These are phyloP conservation scores for Avicennia marina DNA, from an alignment of 257 asterid species.

Conservation along the genomic window DNA sequence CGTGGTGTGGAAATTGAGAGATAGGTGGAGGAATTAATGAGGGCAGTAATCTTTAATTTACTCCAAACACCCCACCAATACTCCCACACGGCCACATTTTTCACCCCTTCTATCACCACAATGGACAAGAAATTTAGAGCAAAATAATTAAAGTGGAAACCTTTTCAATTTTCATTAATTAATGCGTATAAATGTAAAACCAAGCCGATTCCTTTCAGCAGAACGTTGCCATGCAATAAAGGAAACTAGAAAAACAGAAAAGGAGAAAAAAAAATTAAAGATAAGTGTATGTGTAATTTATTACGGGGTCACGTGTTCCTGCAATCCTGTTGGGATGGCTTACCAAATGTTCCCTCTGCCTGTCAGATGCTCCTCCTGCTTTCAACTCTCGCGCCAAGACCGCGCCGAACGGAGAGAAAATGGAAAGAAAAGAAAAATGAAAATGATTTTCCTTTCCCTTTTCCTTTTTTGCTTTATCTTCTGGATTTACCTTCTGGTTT, in stretches of 20 bases:
- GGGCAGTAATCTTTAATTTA: slow-evolving; percentile 37
- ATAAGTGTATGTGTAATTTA: background rate
- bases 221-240: too few species aligned
- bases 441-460: too few species aligned
- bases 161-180: slow-evolving; percentile 7
- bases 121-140: slow-evolving; percentile 3
- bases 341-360: slow-evolving; percentile 18
- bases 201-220: slow-evolving; percentile 16
- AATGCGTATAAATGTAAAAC: slow-evolving; percentile 20
- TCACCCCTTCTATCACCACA: slow-evolving; percentile 9
- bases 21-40: slow-evolving; percentile 43
- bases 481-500: slow-evolving; percentile 20
- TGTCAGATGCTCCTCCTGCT: slow-evolving; percentile 13
- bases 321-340: slow-evolving; percentile 12
- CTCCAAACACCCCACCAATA: slow-evolving; percentile 33
- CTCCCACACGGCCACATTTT: slow-evolving; percentile 30
- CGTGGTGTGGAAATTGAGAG: slow-evolving; percentile 31
- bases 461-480: background rate
- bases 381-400: slow-evolving; percentile 22
- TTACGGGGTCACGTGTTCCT: slow-evolving; percentile 12
- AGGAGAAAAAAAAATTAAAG: background rate
- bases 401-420: slow-evolving; percentile 19
- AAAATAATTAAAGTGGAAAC: slow-evolving; percentile 4
- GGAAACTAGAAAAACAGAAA: background rate
- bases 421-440: background rate